These are phyloP conservation scores for Periglandula ipomoeae DNA, from an alignment of 2,329 filamentous ascomycete species.

Conservation along the genomic window DNA sequence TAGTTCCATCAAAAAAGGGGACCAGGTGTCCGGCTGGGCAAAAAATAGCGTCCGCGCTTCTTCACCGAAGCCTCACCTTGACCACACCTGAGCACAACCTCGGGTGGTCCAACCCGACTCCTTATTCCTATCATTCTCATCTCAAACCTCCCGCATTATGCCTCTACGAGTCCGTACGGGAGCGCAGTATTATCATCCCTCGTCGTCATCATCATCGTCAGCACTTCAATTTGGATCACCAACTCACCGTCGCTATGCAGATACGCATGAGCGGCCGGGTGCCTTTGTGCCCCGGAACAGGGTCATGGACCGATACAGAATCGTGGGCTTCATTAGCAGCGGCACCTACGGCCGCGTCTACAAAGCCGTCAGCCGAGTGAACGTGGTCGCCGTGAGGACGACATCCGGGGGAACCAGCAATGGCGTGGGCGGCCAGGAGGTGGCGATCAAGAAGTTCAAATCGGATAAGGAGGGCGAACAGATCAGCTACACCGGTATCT, in stretches of 20 bases:
- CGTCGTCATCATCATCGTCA: slow-evolving; percentile 12
- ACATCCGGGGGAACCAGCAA: slow-evolving; percentile 3
- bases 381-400: slow-evolving; percentile 4
- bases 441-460: slow-evolving; percentile 99
- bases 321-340: slow-evolving; percentile 96
- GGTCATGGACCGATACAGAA: slow-evolving; percentile 87
- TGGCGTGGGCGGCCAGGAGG: slow-evolving; percentile 60
- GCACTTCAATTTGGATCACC: slow-evolving; percentile 10
- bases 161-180: slow-evolving; percentile 25
- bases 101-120: too few species aligned
- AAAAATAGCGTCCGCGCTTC: too few species aligned
- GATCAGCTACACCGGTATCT: slow-evolving; percentile 92
- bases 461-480: slow-evolving; percentile 96
- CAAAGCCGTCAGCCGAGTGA: slow-evolving; percentile 67
- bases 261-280: slow-evolving; percentile 42
- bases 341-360: slow-evolving; percentile 97
- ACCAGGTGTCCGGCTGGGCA: too few species aligned
- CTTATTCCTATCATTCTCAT: neutral
- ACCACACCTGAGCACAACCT: too few species aligned
- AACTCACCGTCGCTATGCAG: slow-evolving; percentile 33
- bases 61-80: too few species aligned
- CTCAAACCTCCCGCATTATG: slow-evolving; percentile 15
- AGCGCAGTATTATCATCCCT: slow-evolving; percentile 16
- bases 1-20: too few species aligned
- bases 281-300: slow-evolving; percentile 70